A percentile compares a stretch with the other conserved stretches of the same genome.
Evolutionary conservation across 208 protist species (phyloP).

Genomic region (Acanthamoeba culbertsoni): DNA sequence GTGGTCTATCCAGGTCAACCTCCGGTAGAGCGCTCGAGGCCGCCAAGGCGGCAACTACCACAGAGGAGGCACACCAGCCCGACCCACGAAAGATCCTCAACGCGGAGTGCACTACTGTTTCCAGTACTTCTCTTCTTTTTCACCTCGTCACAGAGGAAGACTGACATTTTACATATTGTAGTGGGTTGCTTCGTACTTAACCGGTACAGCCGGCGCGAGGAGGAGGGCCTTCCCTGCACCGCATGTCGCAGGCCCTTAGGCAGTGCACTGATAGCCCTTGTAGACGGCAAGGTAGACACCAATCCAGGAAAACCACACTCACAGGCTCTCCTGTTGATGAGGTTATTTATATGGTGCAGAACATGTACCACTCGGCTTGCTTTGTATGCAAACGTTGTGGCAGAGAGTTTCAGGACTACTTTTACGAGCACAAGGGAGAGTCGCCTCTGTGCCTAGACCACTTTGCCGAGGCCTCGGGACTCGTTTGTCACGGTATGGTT

Average conservation of each 20-base stretch:
- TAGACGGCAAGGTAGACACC: background rate
- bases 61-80: background rate
- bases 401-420: constrained; percentile 15
- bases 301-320: background rate
- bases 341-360: background rate
- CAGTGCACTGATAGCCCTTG: background rate
- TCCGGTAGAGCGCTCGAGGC: no score
- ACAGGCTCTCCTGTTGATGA: background rate
- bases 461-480: background rate
- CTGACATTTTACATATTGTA: background rate
- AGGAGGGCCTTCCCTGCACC: background rate
- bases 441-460: background rate
- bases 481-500: background rate
- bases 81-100: constrained; percentile 3
- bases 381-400: background rate
- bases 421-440: constrained; percentile 4
- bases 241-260: background rate
- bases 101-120: background rate
- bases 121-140: background rate
- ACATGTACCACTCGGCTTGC: constrained; percentile 1
- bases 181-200: background rate
- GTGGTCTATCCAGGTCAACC: no score
- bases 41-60: background rate
- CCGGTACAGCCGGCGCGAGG: background rate
- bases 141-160: background rate